These are phyloP conservation scores for Zarea fungicola DNA, from an alignment of 2,329 filamentous ascomycete genomes.

Conservation along the genomic window DNA sequence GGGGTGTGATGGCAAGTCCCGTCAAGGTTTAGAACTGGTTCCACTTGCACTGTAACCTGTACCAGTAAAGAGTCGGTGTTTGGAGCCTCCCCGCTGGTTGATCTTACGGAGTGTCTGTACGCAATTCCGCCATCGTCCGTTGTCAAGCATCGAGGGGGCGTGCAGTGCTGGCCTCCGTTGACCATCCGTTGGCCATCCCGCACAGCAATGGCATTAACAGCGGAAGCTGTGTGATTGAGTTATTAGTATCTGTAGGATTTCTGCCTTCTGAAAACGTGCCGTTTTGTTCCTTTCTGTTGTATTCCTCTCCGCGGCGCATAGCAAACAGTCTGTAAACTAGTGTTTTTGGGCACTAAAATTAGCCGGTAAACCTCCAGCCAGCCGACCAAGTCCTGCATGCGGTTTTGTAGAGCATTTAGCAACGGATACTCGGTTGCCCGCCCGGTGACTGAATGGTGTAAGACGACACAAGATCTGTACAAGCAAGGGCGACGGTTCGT, in stretches of 20 bases:
- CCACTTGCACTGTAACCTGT: neutral
- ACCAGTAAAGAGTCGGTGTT: constrained; percentile 3
- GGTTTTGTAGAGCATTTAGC: too few relatives aligned
- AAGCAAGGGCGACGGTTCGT: neutral
- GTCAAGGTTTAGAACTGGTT: neutral
- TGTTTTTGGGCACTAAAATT: too few relatives aligned
- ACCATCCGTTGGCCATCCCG: neutral
- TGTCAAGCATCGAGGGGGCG: neutral
- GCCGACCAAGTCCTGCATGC: too few relatives aligned
- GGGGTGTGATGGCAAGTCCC: neutral
- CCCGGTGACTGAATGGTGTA: neutral
- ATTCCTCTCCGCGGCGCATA: too few relatives aligned
- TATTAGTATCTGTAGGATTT: too few relatives aligned
- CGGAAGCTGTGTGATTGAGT: too few relatives aligned
- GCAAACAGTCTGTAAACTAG: too few relatives aligned
- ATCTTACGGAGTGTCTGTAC: constrained; percentile 1
- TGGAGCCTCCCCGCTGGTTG: neutral
- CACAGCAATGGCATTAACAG: too few relatives aligned
- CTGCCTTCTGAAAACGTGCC: too few relatives aligned
- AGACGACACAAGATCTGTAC: constrained; percentile 2
- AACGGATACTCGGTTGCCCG: neutral
- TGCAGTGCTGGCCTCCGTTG: too few relatives aligned
- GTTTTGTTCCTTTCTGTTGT: too few relatives aligned
- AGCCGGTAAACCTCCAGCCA: too few relatives aligned
- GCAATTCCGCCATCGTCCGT: neutral